phyloP scores from a whole-genome alignment of 768 basidiomycete genomes.

The Amanita rimosa region DNA sequence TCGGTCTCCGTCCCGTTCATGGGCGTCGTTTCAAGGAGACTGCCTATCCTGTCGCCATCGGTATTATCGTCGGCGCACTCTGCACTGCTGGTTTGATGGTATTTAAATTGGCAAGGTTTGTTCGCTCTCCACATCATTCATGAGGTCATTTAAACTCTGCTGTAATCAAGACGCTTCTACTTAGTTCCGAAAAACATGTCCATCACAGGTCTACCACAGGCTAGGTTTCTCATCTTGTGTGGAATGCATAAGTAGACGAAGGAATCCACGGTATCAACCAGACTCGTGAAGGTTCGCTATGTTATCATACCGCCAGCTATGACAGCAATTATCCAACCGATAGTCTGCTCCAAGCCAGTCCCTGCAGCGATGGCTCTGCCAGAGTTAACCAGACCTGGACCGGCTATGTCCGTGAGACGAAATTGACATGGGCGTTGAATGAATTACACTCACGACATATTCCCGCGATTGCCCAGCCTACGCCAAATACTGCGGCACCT shows the following conservation, averaged over 20 bases:
- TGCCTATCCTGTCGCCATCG: slow-evolving; percentile 12
- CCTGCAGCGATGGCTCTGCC: slow-evolving; percentile 32
- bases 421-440: background rate
- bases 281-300: slow-evolving; percentile 3
- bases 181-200: no score
- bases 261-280: no score
- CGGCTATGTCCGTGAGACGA: slow-evolving; percentile 26
- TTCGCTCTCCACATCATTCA: background rate
- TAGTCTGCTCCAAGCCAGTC: slow-evolving; percentile 21
- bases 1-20: slow-evolving; percentile 14
- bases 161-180: no score
- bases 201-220: no score
- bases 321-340: slow-evolving; percentile 31
- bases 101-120: background rate
- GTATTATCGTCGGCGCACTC: slow-evolving; percentile 32
- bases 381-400: slow-evolving; percentile 51
- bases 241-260: no score
- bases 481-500: slow-evolving; percentile 46
- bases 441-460: slow-evolving; percentile 41
- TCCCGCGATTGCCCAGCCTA: slow-evolving; percentile 52
- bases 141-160: background rate
- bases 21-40: background rate
- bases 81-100: slow-evolving; percentile 13
- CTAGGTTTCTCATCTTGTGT: no score
- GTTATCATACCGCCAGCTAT: slow-evolving; percentile 28